Conservation (phyloP, 2,329 filamentous ascomycete species). For the Hypoxylon sp. region DNA sequence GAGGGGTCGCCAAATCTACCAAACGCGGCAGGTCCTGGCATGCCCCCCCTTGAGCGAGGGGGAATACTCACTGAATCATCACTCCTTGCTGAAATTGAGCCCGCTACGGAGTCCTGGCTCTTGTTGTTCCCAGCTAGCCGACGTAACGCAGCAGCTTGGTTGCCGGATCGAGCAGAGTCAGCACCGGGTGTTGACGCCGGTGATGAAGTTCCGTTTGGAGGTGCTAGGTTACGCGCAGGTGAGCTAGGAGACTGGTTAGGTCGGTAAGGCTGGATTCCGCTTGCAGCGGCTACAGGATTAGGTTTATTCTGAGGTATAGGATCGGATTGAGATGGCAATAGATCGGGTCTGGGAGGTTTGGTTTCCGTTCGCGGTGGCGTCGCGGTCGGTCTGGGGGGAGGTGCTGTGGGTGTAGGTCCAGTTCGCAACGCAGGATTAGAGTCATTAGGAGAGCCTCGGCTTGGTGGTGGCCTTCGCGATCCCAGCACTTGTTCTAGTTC, state of each 20-base stretch:
- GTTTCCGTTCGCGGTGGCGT: constrained; percentile 46
- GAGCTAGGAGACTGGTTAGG: constrained; percentile 46
- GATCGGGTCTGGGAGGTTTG: constrained; percentile 45
- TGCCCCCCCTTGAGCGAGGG: constrained; percentile 68
- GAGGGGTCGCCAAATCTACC: constrained; percentile 59
- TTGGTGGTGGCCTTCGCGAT: constrained; percentile 61
- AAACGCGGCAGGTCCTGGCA: constrained; percentile 58
- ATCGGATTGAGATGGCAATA: constrained; percentile 35
- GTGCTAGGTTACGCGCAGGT: constrained; percentile 54
- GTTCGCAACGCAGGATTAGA: constrained; percentile 50
- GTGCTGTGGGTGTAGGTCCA: constrained; percentile 40
- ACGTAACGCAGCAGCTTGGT: constrained; percentile 61
- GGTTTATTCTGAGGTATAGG: constrained; percentile 38
- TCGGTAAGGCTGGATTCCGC: constrained; percentile 46
- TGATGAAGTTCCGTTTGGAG: constrained; percentile 62
- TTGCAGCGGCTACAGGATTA: constrained; percentile 32
- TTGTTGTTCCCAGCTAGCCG: constrained; percentile 67
- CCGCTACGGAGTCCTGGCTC: constrained; percentile 71
- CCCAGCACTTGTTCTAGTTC: constrained; percentile 84
- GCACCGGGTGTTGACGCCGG: constrained; percentile 61
- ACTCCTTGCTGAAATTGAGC: constrained; percentile 63
- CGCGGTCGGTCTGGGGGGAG: constrained; percentile 37
- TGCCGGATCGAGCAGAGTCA: constrained; percentile 63
- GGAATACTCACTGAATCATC: constrained; percentile 67
- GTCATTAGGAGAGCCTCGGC: constrained; percentile 48